Evolutionary conservation across 768 basidiomycete species (phyloP).

Genomic region (Mycena galericulata): DNA sequence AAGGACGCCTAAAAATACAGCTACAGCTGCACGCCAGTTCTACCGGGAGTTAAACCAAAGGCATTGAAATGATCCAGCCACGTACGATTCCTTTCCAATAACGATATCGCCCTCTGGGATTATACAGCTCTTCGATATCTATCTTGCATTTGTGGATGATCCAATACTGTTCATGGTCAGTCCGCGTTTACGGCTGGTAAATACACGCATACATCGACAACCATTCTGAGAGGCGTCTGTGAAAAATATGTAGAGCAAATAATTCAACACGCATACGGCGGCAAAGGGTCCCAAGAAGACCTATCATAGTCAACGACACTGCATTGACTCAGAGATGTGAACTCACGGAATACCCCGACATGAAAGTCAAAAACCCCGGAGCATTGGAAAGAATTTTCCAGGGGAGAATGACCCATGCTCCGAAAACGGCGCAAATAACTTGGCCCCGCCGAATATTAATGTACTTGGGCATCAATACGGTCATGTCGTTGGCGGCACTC

Average conservation of each 20-base stretch:
- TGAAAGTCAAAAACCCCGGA: conserved; percentile 77
- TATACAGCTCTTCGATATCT: conserved; percentile 87
- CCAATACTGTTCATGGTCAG: conserved; percentile 69
- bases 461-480: conserved; percentile 78
- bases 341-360: conserved; percentile 78
- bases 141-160: conserved; percentile 76
- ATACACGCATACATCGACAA: conserved; percentile 57
- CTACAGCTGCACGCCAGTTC: conserved; percentile 86
- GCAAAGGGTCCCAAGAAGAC: conserved; percentile 88
- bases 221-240: conserved; percentile 50
- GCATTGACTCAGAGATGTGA: too few species aligned
- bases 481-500: conserved; percentile 86
- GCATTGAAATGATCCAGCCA: background rate
- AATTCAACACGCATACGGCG: conserved; percentile 66
- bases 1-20: conserved; percentile 73
- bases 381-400: conserved; percentile 86
- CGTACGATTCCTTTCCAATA: conserved; percentile 80
- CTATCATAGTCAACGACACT: background rate
- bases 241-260: background rate
- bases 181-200: background rate
- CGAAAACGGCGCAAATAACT: conserved; percentile 81
- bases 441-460: conserved; percentile 87
- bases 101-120: conserved; percentile 81
- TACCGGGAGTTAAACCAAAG: conserved; percentile 38
- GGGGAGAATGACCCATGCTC: conserved; percentile 87